Base-by-base conservation (phyloP, 1,139 yeast genomes). In the Geotrichum histeridarum region DNA sequence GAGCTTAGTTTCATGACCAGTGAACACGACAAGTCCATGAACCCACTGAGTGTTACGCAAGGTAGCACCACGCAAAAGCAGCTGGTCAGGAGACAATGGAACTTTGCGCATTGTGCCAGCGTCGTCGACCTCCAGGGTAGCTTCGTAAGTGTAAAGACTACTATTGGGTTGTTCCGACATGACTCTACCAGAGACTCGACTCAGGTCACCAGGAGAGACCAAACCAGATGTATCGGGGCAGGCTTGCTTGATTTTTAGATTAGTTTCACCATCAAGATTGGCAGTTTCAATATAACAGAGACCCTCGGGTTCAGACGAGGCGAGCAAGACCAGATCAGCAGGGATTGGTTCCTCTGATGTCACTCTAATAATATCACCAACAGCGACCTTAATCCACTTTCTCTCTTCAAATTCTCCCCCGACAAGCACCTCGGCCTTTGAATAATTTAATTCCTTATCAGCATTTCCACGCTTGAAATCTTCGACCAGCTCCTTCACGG, bases 241-340 rank as follows among this genome's bases (percentile, higher is more conserved):
- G 0, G 96, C 83, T 68, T 94, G 98, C 66, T 94, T 94, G 65
- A 94, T 93, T 67, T 94, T 94, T 64, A 94, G 77, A 67, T 94
- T 94, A 0, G 99, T 94, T 69, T 94, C 99, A 57, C 99, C 99
- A 69, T 94, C 99, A 60, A 94, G 76, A 65, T 94, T 94, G 0
- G 99, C 96, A 1, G 99, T 94, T 71, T 94, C 99, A 56, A 93
- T 89, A 65, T 94, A 94, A 68, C 99, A 94, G 58, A 94, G 76
- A 5, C 99, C 99, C 71, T 93, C 98, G 0, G 99, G 99, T 68
- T 94, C 99, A 0, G 98, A 91, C 0, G 97, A 89, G 37, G 95
- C 83, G 46, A 94, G 67, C 22, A 94, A 71, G 12, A 93, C 76
- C 56, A 94, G 66, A 73, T 94, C 99, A 0, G 99, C 99, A 0